Evolutionary conservation across 169 alveolate species (phyloP), one percentile per base, ranked within the genome.

Genomic region (Eimeria necatrix): DNA sequence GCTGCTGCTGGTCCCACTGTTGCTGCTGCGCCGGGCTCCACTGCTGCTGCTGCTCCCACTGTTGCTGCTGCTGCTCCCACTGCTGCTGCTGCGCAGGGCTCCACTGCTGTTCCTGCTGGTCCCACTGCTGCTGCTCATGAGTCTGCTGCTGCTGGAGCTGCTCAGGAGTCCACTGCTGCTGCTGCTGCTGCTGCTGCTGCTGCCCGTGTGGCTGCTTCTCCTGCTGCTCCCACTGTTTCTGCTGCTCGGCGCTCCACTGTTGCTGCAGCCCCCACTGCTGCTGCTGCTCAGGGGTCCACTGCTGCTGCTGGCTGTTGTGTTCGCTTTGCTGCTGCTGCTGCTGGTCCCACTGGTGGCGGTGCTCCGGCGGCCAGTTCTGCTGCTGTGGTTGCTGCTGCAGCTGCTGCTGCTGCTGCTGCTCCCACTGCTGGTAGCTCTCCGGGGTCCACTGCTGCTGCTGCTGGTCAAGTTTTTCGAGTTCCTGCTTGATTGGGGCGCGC

Each of bases 171-270:
- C 18, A n/a, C 68, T 59, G 68, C 68, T 1, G 22, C 68, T 59
- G 68, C 68, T 59, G 68, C 68, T 59, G 68, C 68, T 59, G 68
- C 68, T 59, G 68, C 64, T 53, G 64, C 20, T 53, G 20, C 64
- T 14, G 14, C 14, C 14, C 20, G 20, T 53, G 64, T 14, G 7
- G 64, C 64, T 53, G 64, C 20, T 53, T 14, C 64, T 14, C 7
- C 14, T 53, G 64, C 68, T 59, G 68, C 68, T 59, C 22, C 68
- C 18, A n/a, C 22, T 59, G 22, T n/a, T n/a, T 14, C 4, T 59
- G 68, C 68, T 59, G 10, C 68, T 59, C 20, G 20, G 20, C 64
- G 64, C 14, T 14, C 64, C 64, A 53, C 14, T 53, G 64, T 14
- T 53, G 64, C 64, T 53, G 64, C 64, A 7, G 20, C 20, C 14